Evolutionary conservation across 768 basidiomycete genomes (phyloP).

Genomic region (Dacryopinax spathularia): DNA sequence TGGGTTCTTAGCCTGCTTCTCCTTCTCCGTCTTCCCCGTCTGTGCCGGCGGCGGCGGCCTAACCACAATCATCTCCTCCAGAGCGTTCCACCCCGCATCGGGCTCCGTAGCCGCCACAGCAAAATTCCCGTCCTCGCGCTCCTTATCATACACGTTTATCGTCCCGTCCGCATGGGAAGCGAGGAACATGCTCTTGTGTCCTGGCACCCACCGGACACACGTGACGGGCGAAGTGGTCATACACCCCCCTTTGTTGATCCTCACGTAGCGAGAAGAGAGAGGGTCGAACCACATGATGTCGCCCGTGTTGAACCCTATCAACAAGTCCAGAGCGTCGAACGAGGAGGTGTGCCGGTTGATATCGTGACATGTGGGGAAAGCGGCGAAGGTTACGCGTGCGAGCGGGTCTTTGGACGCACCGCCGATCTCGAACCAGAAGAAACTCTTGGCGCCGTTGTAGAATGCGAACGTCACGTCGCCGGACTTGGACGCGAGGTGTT

Average conservation of each 20-base stretch:
- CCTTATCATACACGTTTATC: constrained; percentile 79
- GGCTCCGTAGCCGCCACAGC: constrained; percentile 25
- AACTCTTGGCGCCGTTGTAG: constrained; percentile 73
- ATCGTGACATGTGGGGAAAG: constrained; percentile 81
- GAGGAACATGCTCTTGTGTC: constrained; percentile 64
- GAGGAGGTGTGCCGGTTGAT: constrained; percentile 60
- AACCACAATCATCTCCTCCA: constrained; percentile 47
- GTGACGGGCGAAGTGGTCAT: constrained; percentile 72
- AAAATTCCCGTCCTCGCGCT: constrained; percentile 74
- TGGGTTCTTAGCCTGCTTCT: constrained; percentile 65
- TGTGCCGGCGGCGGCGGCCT: constrained; percentile 15
- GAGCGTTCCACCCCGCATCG: constrained; percentile 53
- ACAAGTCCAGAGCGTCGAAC: not conserved
- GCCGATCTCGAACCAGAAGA: constrained; percentile 79
- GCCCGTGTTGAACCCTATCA: constrained; percentile 25
- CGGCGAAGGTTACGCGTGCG: constrained; percentile 68
- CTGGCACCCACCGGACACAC: constrained; percentile 80
- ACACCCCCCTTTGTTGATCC: constrained; percentile 80
- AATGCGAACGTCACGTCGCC: constrained; percentile 80
- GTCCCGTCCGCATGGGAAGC: constrained; percentile 82
- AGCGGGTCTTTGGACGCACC: constrained; percentile 60
- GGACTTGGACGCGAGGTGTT: constrained; percentile 56
- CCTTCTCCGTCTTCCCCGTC: constrained; percentile 35
- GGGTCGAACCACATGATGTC: constrained; percentile 83
- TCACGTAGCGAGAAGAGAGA: constrained; percentile 62